These are phyloP conservation scores for Tulasnella sp. DNA, from an alignment of 768 basidiomycete genomes.

Conservation along the genomic window DNA sequence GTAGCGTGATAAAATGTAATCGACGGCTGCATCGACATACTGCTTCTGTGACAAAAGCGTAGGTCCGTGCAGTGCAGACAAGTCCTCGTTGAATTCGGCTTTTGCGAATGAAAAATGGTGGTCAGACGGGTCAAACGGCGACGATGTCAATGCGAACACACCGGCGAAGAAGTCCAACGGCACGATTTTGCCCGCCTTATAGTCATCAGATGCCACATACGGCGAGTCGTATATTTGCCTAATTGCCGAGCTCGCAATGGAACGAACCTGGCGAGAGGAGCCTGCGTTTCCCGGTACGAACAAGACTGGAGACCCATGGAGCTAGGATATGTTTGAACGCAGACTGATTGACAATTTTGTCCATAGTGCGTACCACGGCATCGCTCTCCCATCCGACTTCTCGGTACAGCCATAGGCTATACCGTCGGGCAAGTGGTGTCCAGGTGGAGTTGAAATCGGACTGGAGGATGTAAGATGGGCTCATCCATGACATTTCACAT, in stretches of 20 bases:
- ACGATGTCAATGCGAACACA: conserved; percentile 26
- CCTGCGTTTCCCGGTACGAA: conserved; percentile 98
- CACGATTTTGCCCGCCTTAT: conserved; percentile 35
- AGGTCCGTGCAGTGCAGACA: conserved; percentile 86
- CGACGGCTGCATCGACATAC: conserved; percentile 59
- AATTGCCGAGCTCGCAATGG: conserved; percentile 83
- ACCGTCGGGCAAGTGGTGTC: conserved; percentile 60
- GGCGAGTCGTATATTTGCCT: conserved; percentile 66
- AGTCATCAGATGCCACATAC: conserved; percentile 40
- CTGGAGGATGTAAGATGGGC: conserved; percentile 73
- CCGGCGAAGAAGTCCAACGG: conserved; percentile 80
- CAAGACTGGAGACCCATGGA: conserved; percentile 65
- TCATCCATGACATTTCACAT: conserved; percentile 97
- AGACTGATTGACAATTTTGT: background rate
- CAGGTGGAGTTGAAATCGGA: conserved; percentile 50
- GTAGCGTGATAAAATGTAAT: conserved; percentile 71
- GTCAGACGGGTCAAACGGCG: background rate
- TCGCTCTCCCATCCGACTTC: conserved; percentile 71
- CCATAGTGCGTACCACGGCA: conserved; percentile 35
- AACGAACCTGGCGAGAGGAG: conserved; percentile 84
- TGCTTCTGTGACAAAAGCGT: conserved; percentile 72
- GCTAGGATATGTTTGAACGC: conserved; percentile 17
- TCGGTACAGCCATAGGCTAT: conserved; percentile 82
- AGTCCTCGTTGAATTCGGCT: conserved; percentile 97
- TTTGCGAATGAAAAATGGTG: background rate